Base-by-base conservation (phyloP, 2,329 filamentous ascomycete species). In the Hypomyces rosellus region DNA sequence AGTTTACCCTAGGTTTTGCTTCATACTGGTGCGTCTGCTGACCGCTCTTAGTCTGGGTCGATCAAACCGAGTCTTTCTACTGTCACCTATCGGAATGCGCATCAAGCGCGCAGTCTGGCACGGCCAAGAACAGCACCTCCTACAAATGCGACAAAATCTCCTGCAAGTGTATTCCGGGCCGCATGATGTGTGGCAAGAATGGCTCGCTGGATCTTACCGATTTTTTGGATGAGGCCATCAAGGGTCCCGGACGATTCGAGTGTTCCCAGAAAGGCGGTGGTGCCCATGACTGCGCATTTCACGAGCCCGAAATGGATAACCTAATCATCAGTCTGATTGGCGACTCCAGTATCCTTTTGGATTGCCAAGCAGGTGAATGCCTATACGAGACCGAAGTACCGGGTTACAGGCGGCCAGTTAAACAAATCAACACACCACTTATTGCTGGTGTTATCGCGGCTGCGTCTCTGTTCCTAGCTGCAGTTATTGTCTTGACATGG, bases 341-440 rank as follows among this genome's bases (percentile, higher is more conserved):
- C 36, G 95, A 99, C 63, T 78, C 84, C 48, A 96, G 87, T 65
- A 99, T 99, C 61, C 80, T 85, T 45, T 74, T 99, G 41, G 77
- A 82, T 22, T 99, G 93, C 62, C 76, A 83, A 54, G 81, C 91
- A 20, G 93, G 93, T 53, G 93, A 99, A 71, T 99, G 93, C 73
- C 74, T 99, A 34, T 91, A 96, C 68, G 82, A 87, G 65, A 96
- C 91, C 5, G 88, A 97, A 61, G 85, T 97, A 6, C 93, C 93
- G 14, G 93, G 95, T 15, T 99, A 95, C 63, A 78, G 86, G 58
- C 80, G 86, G 16, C 90, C 92, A 1, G 80, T 96, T 53, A 96
- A 96, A 72, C 85, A 86, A 65, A 97, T 99, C 71, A 99, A 99
- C 67, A 97, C 92, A 0, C 93, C 92, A 3, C 77, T 99, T 45